Percentiles rank a stretch among this genome's conserved stretches.
phyloP scores from a whole-genome alignment of 371 early-diverging fungal genomes.

The Dinochytrium kinnereticum region DNA sequence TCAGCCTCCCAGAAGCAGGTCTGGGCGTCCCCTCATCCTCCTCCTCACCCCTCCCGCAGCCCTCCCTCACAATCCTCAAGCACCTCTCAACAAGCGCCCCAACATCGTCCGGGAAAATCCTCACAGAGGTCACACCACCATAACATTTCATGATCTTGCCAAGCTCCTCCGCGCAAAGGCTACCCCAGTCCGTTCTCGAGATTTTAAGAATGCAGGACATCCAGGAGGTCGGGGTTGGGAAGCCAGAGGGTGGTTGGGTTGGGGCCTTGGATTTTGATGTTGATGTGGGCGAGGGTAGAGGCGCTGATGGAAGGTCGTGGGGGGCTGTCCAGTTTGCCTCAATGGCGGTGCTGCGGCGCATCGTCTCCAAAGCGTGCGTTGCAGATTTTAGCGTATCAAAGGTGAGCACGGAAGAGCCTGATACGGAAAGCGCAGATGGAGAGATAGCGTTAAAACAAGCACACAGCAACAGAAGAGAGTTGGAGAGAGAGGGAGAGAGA shows the following conservation, averaged over 20 bases:
- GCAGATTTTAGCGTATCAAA: background rate
- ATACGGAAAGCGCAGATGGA: no score
- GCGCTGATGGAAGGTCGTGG: background rate
- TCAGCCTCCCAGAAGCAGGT: no score
- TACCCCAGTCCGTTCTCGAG: background rate
- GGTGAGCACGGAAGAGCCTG: background rate
- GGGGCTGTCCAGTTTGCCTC: background rate
- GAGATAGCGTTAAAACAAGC: no score
- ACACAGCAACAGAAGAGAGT: no score
- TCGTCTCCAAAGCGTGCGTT: background rate
- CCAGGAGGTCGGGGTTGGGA: background rate
- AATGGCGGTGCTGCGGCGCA: background rate
- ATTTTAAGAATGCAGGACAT: background rate
- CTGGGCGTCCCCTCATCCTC: background rate
- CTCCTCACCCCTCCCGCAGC: background rate
- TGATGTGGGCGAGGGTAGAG: background rate
- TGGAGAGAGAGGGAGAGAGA: no score
- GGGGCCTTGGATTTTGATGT: background rate
- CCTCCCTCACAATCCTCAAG: background rate
- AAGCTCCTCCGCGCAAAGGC: background rate
- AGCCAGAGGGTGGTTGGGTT: background rate
- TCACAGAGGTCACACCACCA: background rate
- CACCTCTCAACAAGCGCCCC: background rate
- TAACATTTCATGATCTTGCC: background rate
- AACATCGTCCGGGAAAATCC: background rate